Conservation (phyloP, 345 rosid genomes). For the Eucalyptus cladocalyx region DNA sequence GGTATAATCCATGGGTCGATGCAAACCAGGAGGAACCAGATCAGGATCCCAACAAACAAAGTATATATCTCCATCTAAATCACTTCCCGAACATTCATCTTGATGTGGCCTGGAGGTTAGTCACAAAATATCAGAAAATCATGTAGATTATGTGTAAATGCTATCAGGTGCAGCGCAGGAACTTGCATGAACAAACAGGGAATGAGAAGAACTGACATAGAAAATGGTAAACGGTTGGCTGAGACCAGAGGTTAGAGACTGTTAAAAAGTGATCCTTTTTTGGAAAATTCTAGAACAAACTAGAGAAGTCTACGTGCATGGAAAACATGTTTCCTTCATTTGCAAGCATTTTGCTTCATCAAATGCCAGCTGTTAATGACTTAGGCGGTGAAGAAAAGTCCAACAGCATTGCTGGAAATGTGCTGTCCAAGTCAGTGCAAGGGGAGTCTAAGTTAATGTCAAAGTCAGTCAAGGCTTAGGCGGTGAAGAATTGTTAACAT, state of each 20-base stretch:
- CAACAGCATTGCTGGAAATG: no score
- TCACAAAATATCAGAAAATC: neutral
- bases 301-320: no score
- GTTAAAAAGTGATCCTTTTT: no score
- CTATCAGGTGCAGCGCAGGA: neutral
- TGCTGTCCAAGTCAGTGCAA: no score
- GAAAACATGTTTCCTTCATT: no score
- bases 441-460: no score
- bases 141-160: neutral
- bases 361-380: no score
- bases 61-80: conserved; percentile 76
- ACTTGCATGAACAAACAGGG: neutral
- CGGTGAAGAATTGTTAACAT: no score
- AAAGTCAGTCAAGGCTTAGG: no score
- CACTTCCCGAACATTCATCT: conserved; percentile 81
- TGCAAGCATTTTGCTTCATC: no score
- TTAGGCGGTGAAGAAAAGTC: no score
- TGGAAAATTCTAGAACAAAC: no score
- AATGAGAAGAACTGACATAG: neutral
- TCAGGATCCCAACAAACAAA: conserved; percentile 73
- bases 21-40: conserved; percentile 26
- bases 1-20: conserved; percentile 61
- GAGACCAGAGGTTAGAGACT: neutral
- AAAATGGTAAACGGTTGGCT: neutral
- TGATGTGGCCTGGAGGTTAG: conserved; percentile 51